These are phyloP conservation scores for Senna tora DNA, from an alignment of 306 rosid genomes.

Conservation along the genomic window DNA sequence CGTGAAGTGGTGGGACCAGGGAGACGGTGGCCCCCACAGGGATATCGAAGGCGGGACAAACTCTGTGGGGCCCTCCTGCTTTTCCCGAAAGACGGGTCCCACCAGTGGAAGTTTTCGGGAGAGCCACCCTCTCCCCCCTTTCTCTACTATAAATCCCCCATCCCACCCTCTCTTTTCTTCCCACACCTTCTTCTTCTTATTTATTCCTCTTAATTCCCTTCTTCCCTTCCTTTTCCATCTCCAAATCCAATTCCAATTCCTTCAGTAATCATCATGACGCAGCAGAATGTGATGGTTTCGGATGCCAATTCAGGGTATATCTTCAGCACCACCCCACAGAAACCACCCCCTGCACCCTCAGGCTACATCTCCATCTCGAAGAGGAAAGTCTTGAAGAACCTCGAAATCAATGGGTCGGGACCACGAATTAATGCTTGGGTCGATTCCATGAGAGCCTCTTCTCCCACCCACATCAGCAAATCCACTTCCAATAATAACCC, in stretches of 20 bases:
- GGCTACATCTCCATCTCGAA: constrained; percentile 67
- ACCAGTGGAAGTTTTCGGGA: constrained; percentile 25
- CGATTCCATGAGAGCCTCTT: constrained; percentile 92
- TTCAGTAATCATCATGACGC: too few species aligned
- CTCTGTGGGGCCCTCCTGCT: constrained; percentile 29
- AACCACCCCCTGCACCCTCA: constrained; percentile 56
- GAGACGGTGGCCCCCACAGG: constrained; percentile 17
- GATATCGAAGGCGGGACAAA: constrained; percentile 40
- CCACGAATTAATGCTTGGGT: constrained; percentile 72
- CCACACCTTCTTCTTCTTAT: background rate
- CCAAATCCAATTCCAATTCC: too few species aligned
- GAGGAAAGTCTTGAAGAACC: constrained; percentile 61
- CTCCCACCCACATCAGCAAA: constrained; percentile 65
- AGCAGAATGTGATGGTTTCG: constrained; percentile 66
- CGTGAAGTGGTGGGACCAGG: background rate
- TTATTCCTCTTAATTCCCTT: too few species aligned
- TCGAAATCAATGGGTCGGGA: constrained; percentile 76
- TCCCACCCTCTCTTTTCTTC: constrained; percentile 40
- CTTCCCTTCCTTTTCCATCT: too few species aligned
- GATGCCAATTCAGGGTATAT: constrained; percentile 47
- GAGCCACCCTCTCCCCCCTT: background rate
- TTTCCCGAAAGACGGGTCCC: constrained; percentile 38
- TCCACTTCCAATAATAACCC: too few species aligned
- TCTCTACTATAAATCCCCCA: constrained; percentile 58
- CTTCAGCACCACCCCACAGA: constrained; percentile 45